Conservation (phyloP, 177 flowering plant genomes). For the Vitis hybrid region DNA sequence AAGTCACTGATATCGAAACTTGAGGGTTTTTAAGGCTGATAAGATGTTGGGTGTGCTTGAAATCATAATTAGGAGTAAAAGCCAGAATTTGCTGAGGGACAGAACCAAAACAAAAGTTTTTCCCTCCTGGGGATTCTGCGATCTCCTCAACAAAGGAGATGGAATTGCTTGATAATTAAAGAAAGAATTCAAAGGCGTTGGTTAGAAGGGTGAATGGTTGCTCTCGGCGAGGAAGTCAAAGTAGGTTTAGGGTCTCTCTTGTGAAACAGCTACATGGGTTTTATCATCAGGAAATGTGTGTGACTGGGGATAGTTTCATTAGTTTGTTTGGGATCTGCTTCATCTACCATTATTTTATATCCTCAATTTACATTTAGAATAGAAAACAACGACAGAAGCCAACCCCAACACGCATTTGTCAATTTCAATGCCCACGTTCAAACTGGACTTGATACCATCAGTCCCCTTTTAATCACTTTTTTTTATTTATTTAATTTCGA, state of each 20-base stretch:
- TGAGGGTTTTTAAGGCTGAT: constrained; percentile 3
- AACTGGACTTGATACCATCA: no score
- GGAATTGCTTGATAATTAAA: constrained; percentile 1
- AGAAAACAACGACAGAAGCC: no score
- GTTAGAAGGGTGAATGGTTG: constrained; percentile 14
- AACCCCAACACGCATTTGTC: no score
- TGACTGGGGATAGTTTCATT: no score
- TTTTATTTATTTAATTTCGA: no score
- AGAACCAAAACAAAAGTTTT: no score
- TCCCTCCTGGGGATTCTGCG: constrained; percentile 1
- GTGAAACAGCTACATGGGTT: background rate
- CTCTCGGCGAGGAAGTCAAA: constrained; percentile 15
- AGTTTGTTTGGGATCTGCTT: no score
- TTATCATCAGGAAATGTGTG: no score
- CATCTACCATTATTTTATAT: no score
- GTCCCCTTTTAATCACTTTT: no score
- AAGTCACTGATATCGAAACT: background rate
- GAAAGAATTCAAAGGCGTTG: background rate
- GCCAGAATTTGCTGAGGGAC: constrained; percentile 5
- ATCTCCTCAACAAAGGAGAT: background rate
- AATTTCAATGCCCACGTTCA: no score
- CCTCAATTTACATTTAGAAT: no score
- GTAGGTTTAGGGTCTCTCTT: constrained; percentile 10
- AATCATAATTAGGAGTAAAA: background rate
- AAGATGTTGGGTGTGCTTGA: background rate